Percentiles rank a stretch among this genome's conserved stretches.
Evolutionary conservation across 768 basidiomycete genomes (phyloP).

Genomic region (Imleria badia): DNA sequence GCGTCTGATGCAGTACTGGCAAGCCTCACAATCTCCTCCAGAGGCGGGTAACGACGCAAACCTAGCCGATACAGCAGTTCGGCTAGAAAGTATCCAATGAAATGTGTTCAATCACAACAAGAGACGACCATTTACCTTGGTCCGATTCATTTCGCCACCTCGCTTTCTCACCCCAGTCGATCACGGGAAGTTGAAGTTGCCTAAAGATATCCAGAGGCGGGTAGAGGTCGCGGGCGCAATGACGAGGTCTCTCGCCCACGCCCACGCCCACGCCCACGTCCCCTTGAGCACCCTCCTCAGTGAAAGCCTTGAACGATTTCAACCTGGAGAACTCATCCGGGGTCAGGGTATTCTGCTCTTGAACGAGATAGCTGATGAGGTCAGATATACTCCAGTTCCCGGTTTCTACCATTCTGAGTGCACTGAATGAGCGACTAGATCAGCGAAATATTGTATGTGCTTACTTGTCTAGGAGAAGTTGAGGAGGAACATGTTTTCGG

Average conservation of each 20-base stretch:
- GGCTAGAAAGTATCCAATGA: conserved; percentile 32
- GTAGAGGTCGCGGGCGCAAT: conserved; percentile 69
- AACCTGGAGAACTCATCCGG: neutral
- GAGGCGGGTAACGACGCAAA: conserved; percentile 46
- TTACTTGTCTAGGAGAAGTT: neutral
- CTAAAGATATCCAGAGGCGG: conserved; percentile 74
- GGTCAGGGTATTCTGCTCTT: neutral
- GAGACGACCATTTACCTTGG: conserved; percentile 26
- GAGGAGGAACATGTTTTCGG: neutral
- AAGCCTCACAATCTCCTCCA: conserved; percentile 61
- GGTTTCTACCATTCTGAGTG: conserved; percentile 2
- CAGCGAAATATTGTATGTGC: neutral
- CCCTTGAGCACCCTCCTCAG: conserved; percentile 39
- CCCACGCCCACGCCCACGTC: no score
- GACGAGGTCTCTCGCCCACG: neutral
- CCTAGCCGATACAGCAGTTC: neutral
- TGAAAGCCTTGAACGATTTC: conserved; percentile 40
- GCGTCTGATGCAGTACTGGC: conserved; percentile 45
- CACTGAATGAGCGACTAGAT: neutral
- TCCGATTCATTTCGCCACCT: conserved; percentile 54
- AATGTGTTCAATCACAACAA: neutral
- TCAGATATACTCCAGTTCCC: conserved; percentile 3
- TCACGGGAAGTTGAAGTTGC: conserved; percentile 66
- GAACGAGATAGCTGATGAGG: conserved; percentile 7
- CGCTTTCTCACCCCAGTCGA: conserved; percentile 73